Base-by-base conservation (phyloP, 1,284 basidiomycete species). In the Taiwanofungus camphoratus region DNA sequence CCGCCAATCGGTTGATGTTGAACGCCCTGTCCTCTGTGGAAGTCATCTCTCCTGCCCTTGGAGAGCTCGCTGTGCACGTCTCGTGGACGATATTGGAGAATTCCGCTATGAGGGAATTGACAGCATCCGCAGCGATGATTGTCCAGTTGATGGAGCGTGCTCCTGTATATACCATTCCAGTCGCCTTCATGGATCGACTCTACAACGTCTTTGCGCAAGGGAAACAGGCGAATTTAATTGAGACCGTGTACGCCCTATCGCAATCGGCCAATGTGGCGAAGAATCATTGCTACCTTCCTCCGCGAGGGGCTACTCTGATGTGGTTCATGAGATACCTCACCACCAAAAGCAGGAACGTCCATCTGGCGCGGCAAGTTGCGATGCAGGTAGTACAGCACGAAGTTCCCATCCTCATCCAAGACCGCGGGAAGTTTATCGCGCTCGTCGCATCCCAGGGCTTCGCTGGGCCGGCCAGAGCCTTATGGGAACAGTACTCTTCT, bases 401-500 rank as follows among this genome's bases (percentile, higher is more conserved):
- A 31, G 57, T 71, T 7, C 57, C 58, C 1, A 57, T 84, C 27
- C 68, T 71, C 2, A 48, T 65, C 7, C 56, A 66, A 31, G 62
- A 63, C 45, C 73, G 77, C 15, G 68, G 70, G 2, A 54, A 53
- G 7, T 70, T 84, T 49, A 71, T 86, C 42, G 52, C 64, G 0
- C 44, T 68, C 12, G 53, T 64, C 19, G 80, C 80, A 0, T 49
- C 56, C 15, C 58, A 63, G 18, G 76, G 79, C 3, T 72, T 77
- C 38, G 69, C 70, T 2, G 56, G 44, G 5, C 56, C 68, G 22
- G 73, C 79, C 12, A 66, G 77, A 13, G 51, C 53, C 4, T 65
- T 85, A 12, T 85, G 80, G 79, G 71, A 75, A 50, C 65, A 68
- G 37, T 79, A 74, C 54, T 61, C 71, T 1, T 51, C 48, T 7